A percentile compares a stretch with the other conserved stretches of the same genome.
phyloP scores from a whole-genome alignment of 2,329 filamentous ascomycete species.

The Paraphaeosphaeria sporulosa region DNA sequence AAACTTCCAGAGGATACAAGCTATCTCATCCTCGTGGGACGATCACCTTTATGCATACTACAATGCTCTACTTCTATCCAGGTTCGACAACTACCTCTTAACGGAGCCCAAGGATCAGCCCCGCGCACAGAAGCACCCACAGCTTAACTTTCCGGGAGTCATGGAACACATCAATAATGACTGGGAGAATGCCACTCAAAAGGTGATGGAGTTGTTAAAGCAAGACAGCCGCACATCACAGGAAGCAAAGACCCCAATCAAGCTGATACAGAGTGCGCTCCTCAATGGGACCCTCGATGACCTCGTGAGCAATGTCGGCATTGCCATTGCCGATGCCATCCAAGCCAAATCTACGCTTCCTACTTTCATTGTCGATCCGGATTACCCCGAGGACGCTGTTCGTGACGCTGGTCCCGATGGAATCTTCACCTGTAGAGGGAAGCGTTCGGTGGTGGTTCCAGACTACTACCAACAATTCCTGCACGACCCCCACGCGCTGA shows the following conservation, averaged over 20 bases:
- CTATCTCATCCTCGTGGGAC: slow-evolving; percentile 81
- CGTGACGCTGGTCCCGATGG: slow-evolving; percentile 1
- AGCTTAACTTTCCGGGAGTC: slow-evolving; percentile 70
- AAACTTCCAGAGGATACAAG: slow-evolving; percentile 78
- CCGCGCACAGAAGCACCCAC: slow-evolving; percentile 62
- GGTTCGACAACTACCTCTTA: slow-evolving; percentile 77
- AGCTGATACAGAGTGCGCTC: slow-evolving; percentile 78
- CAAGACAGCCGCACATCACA: slow-evolving; percentile 62
- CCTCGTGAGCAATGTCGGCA: slow-evolving; percentile 54
- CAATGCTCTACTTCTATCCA: slow-evolving; percentile 81
- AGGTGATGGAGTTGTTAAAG: slow-evolving; percentile 68
- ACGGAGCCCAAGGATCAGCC: slow-evolving; percentile 59
- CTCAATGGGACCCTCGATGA: slow-evolving; percentile 66
- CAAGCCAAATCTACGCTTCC: slow-evolving; percentile 34
- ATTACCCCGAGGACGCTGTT: slow-evolving; percentile 12
- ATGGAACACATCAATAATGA: slow-evolving; percentile 67
- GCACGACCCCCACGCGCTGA: slow-evolving; percentile 53
- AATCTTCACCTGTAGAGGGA: slow-evolving; percentile 25
- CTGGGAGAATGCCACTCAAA: slow-evolving; percentile 57
- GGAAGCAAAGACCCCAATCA: slow-evolving; percentile 71
- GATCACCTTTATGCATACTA: slow-evolving; percentile 88
- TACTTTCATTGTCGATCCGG: slow-evolving; percentile 44
- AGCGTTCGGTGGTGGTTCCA: slow-evolving; percentile 32
- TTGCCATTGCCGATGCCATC: slow-evolving; percentile 51
- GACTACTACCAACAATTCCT: slow-evolving; percentile 43